Base-by-base conservation (phyloP, 1,139 yeast species). In the Yamadazyma membranifaciens region DNA sequence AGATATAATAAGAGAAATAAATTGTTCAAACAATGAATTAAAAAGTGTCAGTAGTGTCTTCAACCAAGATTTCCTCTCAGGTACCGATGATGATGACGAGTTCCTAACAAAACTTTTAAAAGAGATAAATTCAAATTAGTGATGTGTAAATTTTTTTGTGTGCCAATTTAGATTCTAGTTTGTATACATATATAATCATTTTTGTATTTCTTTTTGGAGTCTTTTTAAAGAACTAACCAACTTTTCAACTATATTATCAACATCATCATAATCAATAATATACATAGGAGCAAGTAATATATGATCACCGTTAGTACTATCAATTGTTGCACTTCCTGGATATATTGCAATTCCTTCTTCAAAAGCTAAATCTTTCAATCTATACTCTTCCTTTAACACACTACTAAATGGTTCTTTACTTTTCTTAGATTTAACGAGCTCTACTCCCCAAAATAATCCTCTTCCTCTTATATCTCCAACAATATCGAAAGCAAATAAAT, bases 361-460 rank as follows among this genome's bases (percentile, higher is more conserved):
- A 36, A 64, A 65, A 41, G 70, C 60, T 38, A 57, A 53, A 11
- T 63, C 60, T 40, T 61, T 59, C 37, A 75, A 55, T 33, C 54
- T 56, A 36, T 57, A 52, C 15, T 67, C 72, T 30, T 70, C 55
- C 17, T 59, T 55, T 16, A 61, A 39, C 4, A 51, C 51, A 6
- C 62, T 52, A 22, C 63, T 65, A 47, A 75, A 75, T 9, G 68
- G 62, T 47, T 74, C 77, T 46, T 74, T 75, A 25, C 81, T 71
- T 11, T 41, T 55, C 43, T 68, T 67, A 53, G 77, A 65, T 50
- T 75, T 67, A 44, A 78, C 80, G 41, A 77, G 63, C 55, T 79
- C 84, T 40, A 79, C 49, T 7, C 78, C 64, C 75, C 82, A 76
- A 59, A 80, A 79, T 15, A 79, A 75, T 46, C 83, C 83, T 45